These are phyloP conservation scores for Teratosphaeria pseudoeucalypti DNA, from an alignment of 2,329 filamentous ascomycete genomes.

Conservation along the genomic window DNA sequence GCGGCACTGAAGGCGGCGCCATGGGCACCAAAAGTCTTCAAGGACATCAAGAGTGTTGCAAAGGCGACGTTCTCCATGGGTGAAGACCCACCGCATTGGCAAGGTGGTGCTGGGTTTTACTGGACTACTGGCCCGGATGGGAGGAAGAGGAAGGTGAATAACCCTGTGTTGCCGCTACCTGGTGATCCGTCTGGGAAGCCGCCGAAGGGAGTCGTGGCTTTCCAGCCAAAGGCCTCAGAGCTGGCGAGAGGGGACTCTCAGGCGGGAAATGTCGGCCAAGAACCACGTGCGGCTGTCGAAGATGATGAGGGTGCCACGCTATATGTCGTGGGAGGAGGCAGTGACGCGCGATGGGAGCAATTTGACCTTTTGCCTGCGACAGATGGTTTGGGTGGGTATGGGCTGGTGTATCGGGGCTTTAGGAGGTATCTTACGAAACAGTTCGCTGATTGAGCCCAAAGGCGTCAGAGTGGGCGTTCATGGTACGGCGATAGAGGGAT, in stretches of 20 bases:
- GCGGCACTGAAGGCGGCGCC: constrained; percentile 22
- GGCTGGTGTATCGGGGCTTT: constrained; percentile 21
- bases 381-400: constrained; percentile 12
- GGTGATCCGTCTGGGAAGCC: constrained; percentile 48
- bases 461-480: not conserved
- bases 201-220: constrained; percentile 75
- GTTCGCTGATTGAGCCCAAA: constrained; percentile 19
- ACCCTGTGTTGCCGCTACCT: constrained; percentile 36
- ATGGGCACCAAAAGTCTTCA: constrained; percentile 68
- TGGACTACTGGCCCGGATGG: constrained; percentile 27
- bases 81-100: constrained; percentile 43
- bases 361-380: constrained; percentile 20
- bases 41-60: constrained; percentile 78
- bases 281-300: constrained; percentile 5
- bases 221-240: constrained; percentile 35
- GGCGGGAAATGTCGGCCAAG: not conserved
- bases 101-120: constrained; percentile 18
- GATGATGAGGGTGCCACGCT: constrained; percentile 19
- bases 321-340: constrained; percentile 25
- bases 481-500: not conserved
- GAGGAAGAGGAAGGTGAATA: constrained; percentile 19
- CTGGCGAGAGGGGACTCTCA: too few species aligned
- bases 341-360: constrained; percentile 25
- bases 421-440: constrained; percentile 25
- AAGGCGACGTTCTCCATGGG: constrained; percentile 74